Conservation (phyloP, 163 green algal genomes). For the Chlamydomonas reinhardtii region DNA sequence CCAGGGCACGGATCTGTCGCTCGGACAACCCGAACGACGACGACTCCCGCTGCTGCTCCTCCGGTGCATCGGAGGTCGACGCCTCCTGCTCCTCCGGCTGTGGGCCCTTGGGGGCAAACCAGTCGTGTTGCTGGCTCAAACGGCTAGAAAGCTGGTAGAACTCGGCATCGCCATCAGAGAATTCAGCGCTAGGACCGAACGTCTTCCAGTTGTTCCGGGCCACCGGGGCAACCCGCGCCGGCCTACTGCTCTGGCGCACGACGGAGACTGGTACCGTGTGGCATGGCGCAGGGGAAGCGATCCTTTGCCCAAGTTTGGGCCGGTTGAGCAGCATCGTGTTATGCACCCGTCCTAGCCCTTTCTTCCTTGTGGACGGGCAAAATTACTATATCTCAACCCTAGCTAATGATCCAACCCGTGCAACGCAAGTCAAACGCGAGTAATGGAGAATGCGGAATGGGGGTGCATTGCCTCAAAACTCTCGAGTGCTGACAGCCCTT, state of each 20-base stretch:
- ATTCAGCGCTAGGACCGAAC: conserved; percentile 59
- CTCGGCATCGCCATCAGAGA: conserved; percentile 72
- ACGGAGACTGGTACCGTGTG: neutral
- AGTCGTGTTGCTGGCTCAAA: conserved; percentile 67
- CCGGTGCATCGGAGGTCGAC: neutral
- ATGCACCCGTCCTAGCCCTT: no score
- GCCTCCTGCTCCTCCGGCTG: conserved; percentile 46
- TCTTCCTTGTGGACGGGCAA: no score
- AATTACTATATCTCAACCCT: no score
- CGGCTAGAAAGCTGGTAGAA: conserved; percentile 63
- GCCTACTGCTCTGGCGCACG: neutral
- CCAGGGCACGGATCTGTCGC: conserved; percentile 66
- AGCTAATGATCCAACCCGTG: no score
- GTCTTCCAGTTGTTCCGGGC: conserved; percentile 64
- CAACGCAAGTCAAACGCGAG: no score
- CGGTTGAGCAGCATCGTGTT: no score
- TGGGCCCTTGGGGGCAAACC: conserved; percentile 60
- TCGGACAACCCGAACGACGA: conserved; percentile 58
- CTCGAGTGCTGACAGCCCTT: no score
- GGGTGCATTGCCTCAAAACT: no score
- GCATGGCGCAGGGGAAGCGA: neutral
- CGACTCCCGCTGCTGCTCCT: conserved; percentile 22
- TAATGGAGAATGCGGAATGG: no score
- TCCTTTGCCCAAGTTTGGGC: neutral
- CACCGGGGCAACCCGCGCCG: neutral